phyloP scores from a whole-genome alignment of 805 yeast genomes.

The Yamadazyma endophytica region DNA sequence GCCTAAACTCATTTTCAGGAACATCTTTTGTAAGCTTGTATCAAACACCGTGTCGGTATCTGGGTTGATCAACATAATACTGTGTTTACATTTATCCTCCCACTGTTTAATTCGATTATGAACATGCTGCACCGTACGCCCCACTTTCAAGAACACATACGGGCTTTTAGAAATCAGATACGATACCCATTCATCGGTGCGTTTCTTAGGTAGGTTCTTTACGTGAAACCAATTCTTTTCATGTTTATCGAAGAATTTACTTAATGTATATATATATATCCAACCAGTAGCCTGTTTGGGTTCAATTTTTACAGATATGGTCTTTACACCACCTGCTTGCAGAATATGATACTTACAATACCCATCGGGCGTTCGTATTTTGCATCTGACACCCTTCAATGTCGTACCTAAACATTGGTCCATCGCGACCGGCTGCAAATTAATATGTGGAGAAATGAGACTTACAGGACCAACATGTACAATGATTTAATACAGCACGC shows the following conservation, averaged over 20 bases:
- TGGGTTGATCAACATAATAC: conserved; percentile 38
- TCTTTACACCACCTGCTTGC: not conserved
- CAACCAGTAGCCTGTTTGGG: conserved; percentile 25
- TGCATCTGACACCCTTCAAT: conserved; percentile 37
- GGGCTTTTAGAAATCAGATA: conserved; percentile 34
- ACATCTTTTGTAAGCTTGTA: conserved; percentile 4
- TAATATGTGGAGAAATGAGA: no score
- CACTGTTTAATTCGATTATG: conserved; percentile 44
- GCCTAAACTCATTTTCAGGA: conserved; percentile 2
- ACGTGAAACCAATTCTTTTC: conserved; percentile 30
- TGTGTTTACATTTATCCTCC: conserved; percentile 49
- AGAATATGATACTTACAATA: conserved; percentile 33
- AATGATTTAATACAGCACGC: no score
- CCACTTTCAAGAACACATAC: conserved; percentile 47
- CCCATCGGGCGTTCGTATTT: conserved; percentile 15
- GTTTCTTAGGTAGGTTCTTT: conserved; percentile 21
- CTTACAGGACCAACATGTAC: no score
- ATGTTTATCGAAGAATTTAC: conserved; percentile 25
- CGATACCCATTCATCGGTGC: conserved; percentile 23
- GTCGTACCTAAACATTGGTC: conserved; percentile 42
- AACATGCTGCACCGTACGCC: conserved; percentile 49
- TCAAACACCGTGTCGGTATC: conserved; percentile 6
- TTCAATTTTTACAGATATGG: not conserved
- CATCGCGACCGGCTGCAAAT: not conserved
- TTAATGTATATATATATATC: conserved; percentile 49